Conservation (phyloP, 306 rosid species). For the Prunus padus region DNA sequence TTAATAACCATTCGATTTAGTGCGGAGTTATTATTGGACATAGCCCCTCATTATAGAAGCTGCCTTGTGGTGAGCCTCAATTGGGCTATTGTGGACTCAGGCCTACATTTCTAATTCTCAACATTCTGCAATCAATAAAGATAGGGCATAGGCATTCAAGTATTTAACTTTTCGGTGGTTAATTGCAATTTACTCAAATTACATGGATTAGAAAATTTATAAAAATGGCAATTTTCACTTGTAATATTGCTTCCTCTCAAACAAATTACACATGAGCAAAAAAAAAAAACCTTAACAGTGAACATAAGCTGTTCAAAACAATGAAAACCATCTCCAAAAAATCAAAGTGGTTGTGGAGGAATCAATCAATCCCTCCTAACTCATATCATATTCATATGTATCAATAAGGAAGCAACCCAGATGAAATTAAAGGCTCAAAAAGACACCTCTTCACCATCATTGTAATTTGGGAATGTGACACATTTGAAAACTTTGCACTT, state of each 20-base stretch:
- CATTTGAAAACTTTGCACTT: constrained; percentile 87
- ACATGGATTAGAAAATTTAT: not conserved
- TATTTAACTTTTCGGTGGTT: not conserved
- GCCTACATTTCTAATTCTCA: not conserved
- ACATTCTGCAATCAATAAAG: no score
- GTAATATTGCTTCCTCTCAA: not conserved
- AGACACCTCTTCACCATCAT: constrained; percentile 48
- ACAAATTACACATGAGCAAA: not conserved
- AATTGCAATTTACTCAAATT: not conserved
- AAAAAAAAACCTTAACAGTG: not conserved
- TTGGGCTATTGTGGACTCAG: not conserved
- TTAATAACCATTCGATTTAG: no score
- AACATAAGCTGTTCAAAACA: not conserved
- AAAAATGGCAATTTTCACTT: not conserved
- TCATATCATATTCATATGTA: not conserved
- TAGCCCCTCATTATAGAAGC: no score
- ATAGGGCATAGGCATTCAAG: not conserved
- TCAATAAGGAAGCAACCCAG: not conserved
- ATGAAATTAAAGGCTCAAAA: constrained; percentile 27
- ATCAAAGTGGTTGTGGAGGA: not conserved
- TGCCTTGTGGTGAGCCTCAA: not conserved
- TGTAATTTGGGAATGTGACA: constrained; percentile 74
- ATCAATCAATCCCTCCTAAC: not conserved
- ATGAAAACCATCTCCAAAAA: no score
- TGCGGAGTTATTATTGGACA: no score